Evolutionary conservation across 306 rosid genomes (phyloP), one percentile per base, ranked within the genome.

Genomic region (Arachis hypogaea): DNA sequence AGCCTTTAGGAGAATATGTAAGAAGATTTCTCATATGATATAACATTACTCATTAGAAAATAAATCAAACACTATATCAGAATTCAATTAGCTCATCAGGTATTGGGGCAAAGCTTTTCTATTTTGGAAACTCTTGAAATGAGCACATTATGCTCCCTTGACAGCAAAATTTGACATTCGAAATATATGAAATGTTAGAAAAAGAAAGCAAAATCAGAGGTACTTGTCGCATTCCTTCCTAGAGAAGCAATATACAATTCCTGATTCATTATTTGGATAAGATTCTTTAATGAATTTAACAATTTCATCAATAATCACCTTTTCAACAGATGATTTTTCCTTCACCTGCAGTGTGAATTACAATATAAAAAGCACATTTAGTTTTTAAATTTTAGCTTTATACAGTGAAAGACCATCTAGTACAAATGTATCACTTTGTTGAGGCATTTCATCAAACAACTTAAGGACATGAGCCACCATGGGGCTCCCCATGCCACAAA

Each of bases 201-300:
- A 66, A 71, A 11, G 69, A 71, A 76, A 71, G 16, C 12, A 18
- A 79, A 57, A 46, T 50, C 66, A 72, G 63, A 66, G 79, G 51
- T 22, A 93, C 98, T 92, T 96, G 76, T 93, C 98, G 80, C 93
- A 93, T 83, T 91, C 98, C 86, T 89, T 91, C 82, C 96, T 86
- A 72, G 98, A 84, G 82, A 93, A 93, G 86, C 98, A 93, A 85
- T 91, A 93, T 69, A 93, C 92, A 64, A 91, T 93, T 77, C 98
- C 97, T 14, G 96, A 91, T 73, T 89, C 96, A 9, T 85, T 81
- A 74, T 88, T 88, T 61, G 94, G 79, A 81, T 89, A 93, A 79
- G 86, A 84, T 73, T 89, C 88, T 85, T 73, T 85, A 80, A 93
- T 82, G 78, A 88, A 91, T 63, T 77, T 82, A 8, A 91, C 91